Base-by-base conservation (phyloP, 371 early-diverging fungal species). In the Mortierella sp. region DNA sequence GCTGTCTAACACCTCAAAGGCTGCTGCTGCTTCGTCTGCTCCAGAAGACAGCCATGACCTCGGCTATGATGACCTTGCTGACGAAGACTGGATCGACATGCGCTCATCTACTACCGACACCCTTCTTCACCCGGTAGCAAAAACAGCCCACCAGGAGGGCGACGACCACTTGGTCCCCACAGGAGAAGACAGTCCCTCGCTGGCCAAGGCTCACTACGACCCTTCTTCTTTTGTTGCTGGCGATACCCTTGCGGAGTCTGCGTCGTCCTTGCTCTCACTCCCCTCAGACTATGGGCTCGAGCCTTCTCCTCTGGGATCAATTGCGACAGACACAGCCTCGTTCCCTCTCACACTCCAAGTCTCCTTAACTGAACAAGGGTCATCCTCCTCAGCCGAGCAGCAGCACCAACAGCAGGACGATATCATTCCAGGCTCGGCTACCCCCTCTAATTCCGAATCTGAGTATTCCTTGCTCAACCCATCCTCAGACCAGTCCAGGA, bases 41-140 rank as follows among this genome's bases (percentile, higher is more conserved):
- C n/a, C n/a, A n/a, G n/a, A n/a, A n/a, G n/a, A n/a, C 31, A 6
- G 29, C 43, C 39, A 34, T 16, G 64, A 73, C 66, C 50, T 45
- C 48, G 45, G 73, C 11, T 66, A 74, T 61, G 70, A 78, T 50
- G 61, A 73, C 61, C 70, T 78, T 2, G 70, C 63, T 26, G 79
- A 74, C 64, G 79, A 79, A 39, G 79, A 79, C 44, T 79, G 79
- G 79, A 70, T 68, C 10, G 79, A 79, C 61, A 74, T 79, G 74
- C 58, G 37, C 34, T 1, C 58, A 58, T 31, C 58, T 2, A 16
- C 58, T 13, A 22, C 58, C 58, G 64, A 67, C 48, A 67, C 37
- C 26, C 29, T 48, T 40, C 34, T 40, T 7, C 45, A 13, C 10
- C 16, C 40, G 4, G 26, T 10, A 16, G 16, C 68, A 31, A 24